These are phyloP conservation scores for Limonomyces culmigenus DNA, from an alignment of 1,284 basidiomycete genomes.

Conservation along the genomic window DNA sequence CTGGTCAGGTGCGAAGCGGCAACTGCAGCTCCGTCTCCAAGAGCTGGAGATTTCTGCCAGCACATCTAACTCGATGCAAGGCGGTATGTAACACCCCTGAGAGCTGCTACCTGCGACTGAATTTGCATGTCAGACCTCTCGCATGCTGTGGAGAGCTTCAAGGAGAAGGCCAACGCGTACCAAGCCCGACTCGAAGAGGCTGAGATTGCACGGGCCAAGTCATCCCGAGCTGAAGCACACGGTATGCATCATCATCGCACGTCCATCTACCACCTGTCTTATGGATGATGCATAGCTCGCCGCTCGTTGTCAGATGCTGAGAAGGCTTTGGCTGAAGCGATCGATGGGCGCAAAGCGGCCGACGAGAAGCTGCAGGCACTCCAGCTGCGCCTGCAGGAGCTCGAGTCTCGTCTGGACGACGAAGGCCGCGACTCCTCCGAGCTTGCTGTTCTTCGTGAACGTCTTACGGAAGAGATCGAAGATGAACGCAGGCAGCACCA, in stretches of 20 bases:
- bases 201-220: slow-evolving; percentile 51
- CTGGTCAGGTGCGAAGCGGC: slow-evolving; percentile 33
- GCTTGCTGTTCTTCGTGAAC: slow-evolving; percentile 40
- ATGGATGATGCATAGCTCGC: slow-evolving; percentile 25
- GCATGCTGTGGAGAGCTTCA: slow-evolving; percentile 46
- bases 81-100: slow-evolving; percentile 22
- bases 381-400: slow-evolving; percentile 38
- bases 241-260: slow-evolving; percentile 19
- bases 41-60: slow-evolving; percentile 49
- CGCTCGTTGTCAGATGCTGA: slow-evolving; percentile 47
- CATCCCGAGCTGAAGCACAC: slow-evolving; percentile 44
- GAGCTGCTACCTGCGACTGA: neutral
- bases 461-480: slow-evolving; percentile 56
- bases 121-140: slow-evolving; percentile 29
- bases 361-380: slow-evolving; percentile 33
- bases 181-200: slow-evolving; percentile 49
- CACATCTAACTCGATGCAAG: slow-evolving; percentile 39
- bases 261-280: slow-evolving; percentile 2
- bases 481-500: slow-evolving; percentile 62
- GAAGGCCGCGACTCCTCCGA: slow-evolving; percentile 55
- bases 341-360: slow-evolving; percentile 33
- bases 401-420: slow-evolving; percentile 51
- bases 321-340: slow-evolving; percentile 33
- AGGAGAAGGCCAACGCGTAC: slow-evolving; percentile 42
- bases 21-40: slow-evolving; percentile 43